A percentile compares a stretch with the other conserved stretches of the same genome.
phyloP scores from a whole-genome alignment of 2,329 filamentous ascomycete genomes.

The Aureobasidium zeae region DNA sequence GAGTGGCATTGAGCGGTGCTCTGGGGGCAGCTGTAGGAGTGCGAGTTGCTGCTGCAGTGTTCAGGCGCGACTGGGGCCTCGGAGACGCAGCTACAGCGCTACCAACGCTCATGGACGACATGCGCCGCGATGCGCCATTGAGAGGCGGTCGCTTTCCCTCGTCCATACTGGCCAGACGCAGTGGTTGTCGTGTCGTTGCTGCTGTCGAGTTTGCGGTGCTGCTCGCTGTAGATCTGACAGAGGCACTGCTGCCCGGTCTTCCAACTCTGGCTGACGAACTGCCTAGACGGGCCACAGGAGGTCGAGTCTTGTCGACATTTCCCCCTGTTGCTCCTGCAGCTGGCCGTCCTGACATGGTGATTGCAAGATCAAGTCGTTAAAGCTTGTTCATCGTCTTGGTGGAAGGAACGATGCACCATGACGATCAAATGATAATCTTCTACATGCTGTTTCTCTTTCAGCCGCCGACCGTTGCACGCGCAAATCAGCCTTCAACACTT shows the following conservation, averaged over 20 bases:
- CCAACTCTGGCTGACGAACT: conserved; percentile 7
- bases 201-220: background rate
- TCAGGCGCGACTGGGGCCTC: conserved; percentile 3
- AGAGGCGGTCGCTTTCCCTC: conserved; percentile 12
- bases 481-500: conserved; percentile 12
- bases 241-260: conserved; percentile 3
- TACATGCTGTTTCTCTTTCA: conserved; percentile 8
- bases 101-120: conserved; percentile 15
- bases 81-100: background rate
- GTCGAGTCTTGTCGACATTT: conserved; percentile 6
- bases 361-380: background rate
- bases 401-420: conserved; percentile 3
- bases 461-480: too few relatives aligned
- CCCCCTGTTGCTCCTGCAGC: conserved; percentile 5
- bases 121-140: conserved; percentile 14
- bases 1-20: background rate
- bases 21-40: background rate
- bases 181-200: conserved; percentile 1
- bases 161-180: conserved; percentile 5
- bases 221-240: conserved; percentile 8
- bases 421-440: background rate
- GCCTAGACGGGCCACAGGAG: conserved; percentile 1
- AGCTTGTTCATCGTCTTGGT: conserved; percentile 5
- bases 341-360: conserved; percentile 6
- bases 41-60: background rate